Evolutionary conservation across 768 basidiomycete genomes (phyloP).

Genomic region (Mycena chlorophos): DNA sequence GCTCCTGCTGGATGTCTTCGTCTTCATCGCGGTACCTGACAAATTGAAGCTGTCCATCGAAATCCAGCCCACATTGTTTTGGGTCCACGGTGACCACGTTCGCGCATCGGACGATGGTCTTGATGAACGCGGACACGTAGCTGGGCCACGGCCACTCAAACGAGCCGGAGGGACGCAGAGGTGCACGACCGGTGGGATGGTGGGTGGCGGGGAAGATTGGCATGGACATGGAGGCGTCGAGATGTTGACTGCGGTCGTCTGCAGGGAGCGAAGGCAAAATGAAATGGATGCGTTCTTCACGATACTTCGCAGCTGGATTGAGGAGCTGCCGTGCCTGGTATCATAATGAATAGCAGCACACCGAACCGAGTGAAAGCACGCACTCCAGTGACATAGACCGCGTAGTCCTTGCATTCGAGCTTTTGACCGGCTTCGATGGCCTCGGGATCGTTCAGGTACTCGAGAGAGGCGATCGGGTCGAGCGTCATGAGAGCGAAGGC

Average conservation of each 20-base stretch:
- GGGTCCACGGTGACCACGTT: too few species aligned
- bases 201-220: not conserved
- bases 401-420: not conserved
- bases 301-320: too few species aligned
- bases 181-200: too few species aligned
- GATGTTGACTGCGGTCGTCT: not conserved
- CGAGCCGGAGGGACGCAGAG: too few species aligned
- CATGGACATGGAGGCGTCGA: not conserved
- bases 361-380: not conserved
- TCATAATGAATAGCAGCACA: not conserved
- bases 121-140: not conserved
- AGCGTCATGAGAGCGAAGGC: not conserved
- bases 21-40: too few species aligned
- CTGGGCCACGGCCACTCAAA: too few species aligned
- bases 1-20: too few species aligned
- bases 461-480: not conserved
- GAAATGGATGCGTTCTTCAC: not conserved
- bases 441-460: not conserved
- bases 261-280: not conserved
- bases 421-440: not conserved
- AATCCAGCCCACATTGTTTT: too few species aligned
- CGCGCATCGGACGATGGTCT: not conserved
- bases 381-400: not conserved
- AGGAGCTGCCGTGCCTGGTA: not conserved
- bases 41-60: too few species aligned